Conservation (phyloP, 352 stramenopile genomes). For the Blastocystis sp. region DNA sequence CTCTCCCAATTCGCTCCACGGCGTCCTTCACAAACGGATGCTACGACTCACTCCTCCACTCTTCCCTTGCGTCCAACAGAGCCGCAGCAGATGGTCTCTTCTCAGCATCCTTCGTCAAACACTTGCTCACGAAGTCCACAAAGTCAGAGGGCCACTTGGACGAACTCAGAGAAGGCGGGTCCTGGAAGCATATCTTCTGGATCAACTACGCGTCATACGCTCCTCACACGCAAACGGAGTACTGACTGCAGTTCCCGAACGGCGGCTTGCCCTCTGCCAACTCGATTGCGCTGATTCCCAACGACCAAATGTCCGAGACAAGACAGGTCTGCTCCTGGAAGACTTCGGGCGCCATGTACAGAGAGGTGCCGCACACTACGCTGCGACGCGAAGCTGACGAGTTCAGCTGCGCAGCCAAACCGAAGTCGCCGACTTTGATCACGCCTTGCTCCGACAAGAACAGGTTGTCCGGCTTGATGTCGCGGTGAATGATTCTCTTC, state of each 20-base stretch:
- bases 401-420: constrained; percentile 87
- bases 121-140: constrained; percentile 82
- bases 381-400: constrained; percentile 94
- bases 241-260: constrained; percentile 80
- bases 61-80: constrained; percentile 74
- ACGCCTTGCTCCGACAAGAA: constrained; percentile 71
- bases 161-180: constrained; percentile 78
- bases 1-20: constrained; percentile 53
- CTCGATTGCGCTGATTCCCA: constrained; percentile 66
- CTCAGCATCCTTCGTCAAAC: constrained; percentile 82
- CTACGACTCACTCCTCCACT: constrained; percentile 1
- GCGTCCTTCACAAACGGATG: constrained; percentile 71
- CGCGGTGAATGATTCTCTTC: constrained; percentile 72
- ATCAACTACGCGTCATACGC: constrained; percentile 77
- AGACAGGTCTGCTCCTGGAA: constrained; percentile 1
- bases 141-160: constrained; percentile 74
- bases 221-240: not conserved
- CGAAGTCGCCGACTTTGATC: constrained; percentile 73
- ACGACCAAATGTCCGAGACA: constrained; percentile 41
- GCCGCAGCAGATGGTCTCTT: constrained; percentile 80
- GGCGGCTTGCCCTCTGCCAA: constrained; percentile 44
- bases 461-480: constrained; percentile 73
- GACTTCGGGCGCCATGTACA: constrained; percentile 64
- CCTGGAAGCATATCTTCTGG: constrained; percentile 92
- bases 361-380: constrained; percentile 85